Percentiles rank a stretch among this genome's conserved stretches.
These are phyloP conservation scores for Bodo saltans DNA, from an alignment of 78 protist species.

Conservation along the genomic window DNA sequence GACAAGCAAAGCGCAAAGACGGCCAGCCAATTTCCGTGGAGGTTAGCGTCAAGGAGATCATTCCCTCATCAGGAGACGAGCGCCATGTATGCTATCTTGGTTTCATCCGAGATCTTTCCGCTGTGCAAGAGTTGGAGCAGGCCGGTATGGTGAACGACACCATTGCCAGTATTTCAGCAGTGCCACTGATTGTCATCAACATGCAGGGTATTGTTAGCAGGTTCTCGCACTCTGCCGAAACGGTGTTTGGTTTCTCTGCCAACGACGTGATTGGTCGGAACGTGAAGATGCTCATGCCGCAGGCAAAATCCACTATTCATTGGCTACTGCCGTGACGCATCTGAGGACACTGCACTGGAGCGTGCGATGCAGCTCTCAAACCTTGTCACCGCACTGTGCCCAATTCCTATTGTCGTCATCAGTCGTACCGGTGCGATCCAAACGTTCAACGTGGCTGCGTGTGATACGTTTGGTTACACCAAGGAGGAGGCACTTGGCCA, in stretches of 20 bases:
- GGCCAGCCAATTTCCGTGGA: neutral
- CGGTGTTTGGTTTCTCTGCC: neutral
- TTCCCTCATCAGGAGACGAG: no score
- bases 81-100: no score
- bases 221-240: neutral
- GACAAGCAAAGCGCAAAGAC: neutral
- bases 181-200: neutral
- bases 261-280: neutral
- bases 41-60: neutral
- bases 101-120: neutral
- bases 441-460: neutral
- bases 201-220: neutral
- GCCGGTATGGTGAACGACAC: neutral
- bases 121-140: neutral
- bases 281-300: slow-evolving; percentile 16
- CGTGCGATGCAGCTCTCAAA: neutral
- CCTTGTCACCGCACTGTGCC: neutral
- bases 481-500: neutral
- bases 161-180: neutral
- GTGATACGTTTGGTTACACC: neutral
- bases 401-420: neutral
- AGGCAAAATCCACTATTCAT: neutral
- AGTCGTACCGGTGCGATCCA: neutral
- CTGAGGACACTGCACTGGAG: neutral
- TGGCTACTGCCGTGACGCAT: neutral